Percentiles rank a stretch among this genome's conserved stretches.
These are phyloP conservation scores for Aspergillus sp. DNA, from an alignment of 2,329 filamentous ascomycete species.

Conservation along the genomic window DNA sequence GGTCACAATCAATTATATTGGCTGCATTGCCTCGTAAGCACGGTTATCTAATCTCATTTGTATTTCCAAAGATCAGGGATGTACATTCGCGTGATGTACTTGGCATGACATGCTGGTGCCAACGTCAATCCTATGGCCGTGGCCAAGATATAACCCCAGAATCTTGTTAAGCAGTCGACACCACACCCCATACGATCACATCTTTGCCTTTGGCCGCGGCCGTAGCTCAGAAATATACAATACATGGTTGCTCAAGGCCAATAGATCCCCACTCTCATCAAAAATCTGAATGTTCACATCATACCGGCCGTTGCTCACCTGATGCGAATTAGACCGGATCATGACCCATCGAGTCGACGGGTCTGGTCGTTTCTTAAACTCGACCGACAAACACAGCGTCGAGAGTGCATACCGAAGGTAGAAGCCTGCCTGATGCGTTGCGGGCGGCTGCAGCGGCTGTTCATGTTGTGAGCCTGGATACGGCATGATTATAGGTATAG, in stretches of 20 bases:
- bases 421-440: slow-evolving; percentile 20
- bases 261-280: slow-evolving; percentile 14
- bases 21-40: too few relatives aligned
- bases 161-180: too few relatives aligned
- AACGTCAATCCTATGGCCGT: too few relatives aligned
- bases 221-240: slow-evolving; percentile 15
- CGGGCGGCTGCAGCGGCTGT: slow-evolving; percentile 22
- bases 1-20: background rate
- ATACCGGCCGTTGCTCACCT: slow-evolving; percentile 18
- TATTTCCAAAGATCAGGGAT: background rate
- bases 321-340: slow-evolving; percentile 19
- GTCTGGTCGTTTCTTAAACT: slow-evolving; percentile 21
- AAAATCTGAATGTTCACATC: slow-evolving; percentile 19
- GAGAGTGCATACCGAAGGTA: slow-evolving; percentile 19
- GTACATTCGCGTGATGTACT: too few relatives aligned
- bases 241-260: slow-evolving; percentile 23
- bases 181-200: too few relatives aligned
- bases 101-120: too few relatives aligned
- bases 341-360: slow-evolving; percentile 19
- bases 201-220: slow-evolving; percentile 3
- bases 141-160: too few relatives aligned
- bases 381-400: slow-evolving; percentile 22
- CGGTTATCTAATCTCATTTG: background rate
- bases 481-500: background rate
- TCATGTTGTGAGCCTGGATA: background rate